Conservation (phyloP, 306 rosid genomes). For the Acacia melanoxylon region DNA sequence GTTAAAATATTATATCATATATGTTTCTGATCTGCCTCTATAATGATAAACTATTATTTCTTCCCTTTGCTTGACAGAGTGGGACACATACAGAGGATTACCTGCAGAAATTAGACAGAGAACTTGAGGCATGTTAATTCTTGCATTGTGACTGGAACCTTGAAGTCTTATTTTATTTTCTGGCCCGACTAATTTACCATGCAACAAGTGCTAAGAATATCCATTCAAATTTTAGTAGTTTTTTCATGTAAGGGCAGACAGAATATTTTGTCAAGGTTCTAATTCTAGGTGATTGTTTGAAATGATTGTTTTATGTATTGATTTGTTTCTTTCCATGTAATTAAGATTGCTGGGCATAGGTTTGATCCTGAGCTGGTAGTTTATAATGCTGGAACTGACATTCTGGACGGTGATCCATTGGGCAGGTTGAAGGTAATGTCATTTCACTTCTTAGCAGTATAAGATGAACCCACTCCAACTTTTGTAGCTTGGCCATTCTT, state of each 20-base stretch:
- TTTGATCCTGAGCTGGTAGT: constrained; percentile 77
- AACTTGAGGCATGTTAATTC: constrained; percentile 66
- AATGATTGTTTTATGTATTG: neutral
- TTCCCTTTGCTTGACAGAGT: constrained; percentile 53
- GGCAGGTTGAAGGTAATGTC: constrained; percentile 79
- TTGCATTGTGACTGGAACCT: neutral
- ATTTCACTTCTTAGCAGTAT: constrained; percentile 16
- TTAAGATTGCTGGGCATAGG: constrained; percentile 62
- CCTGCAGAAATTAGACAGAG: constrained; percentile 74
- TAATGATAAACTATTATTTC: neutral
- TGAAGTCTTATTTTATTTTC: neutral
- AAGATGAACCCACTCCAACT: constrained; percentile 26
- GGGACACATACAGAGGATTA: constrained; percentile 76
- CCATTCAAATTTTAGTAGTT: neutral
- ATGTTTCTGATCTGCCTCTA: constrained; percentile 6
- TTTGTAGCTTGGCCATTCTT: constrained; percentile 17
- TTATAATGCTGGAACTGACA: constrained; percentile 96
- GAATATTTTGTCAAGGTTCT: neutral
- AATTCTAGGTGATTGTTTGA: neutral
- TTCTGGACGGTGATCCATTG: constrained; percentile 88
- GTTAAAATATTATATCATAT: constrained; percentile 23
- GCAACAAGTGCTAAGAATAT: constrained; percentile 9
- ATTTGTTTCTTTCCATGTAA: neutral
- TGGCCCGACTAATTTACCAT: constrained; percentile 3
- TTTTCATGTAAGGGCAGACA: neutral